Percentiles rank a stretch among this genome's conserved stretches.
Evolutionary conservation across 495 filamentous ascomycete species (phyloP).

Genomic region (Physcia stellaris): DNA sequence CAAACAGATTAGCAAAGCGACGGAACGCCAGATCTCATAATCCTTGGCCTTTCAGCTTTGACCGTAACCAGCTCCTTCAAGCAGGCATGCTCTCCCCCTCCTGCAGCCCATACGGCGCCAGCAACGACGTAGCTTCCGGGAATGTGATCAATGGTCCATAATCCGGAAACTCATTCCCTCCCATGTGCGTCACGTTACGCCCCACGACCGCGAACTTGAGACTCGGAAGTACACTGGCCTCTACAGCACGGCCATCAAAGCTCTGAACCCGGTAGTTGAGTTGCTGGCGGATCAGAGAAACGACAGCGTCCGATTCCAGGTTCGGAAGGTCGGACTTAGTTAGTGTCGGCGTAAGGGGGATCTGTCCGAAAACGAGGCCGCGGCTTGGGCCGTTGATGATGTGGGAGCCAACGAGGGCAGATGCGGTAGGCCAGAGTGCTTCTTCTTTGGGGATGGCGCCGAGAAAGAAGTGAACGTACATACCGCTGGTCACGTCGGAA

Average conservation of each 20-base stretch:
- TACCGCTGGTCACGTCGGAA: constrained; percentile 38
- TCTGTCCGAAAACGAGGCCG: constrained; percentile 22
- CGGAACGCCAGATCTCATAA: no score
- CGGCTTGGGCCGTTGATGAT: constrained; percentile 2
- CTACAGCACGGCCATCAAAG: background rate
- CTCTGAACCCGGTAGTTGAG: constrained; percentile 24
- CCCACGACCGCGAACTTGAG: constrained; percentile 11
- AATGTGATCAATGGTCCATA: constrained; percentile 10
- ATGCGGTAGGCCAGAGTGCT: constrained; percentile 26
- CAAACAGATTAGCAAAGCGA: no score
- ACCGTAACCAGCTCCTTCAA: no score
- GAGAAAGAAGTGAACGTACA: constrained; percentile 48
- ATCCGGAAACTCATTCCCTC: constrained; percentile 8
- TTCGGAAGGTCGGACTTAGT: constrained; percentile 23
- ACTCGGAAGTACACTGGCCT: background rate
- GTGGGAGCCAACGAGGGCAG: constrained; percentile 32
- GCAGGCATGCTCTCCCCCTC: no score
- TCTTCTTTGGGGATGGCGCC: constrained; percentile 29
- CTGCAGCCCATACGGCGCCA: no score
- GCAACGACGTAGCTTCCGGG: constrained; percentile 12
- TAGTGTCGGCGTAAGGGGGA: constrained; percentile 45
- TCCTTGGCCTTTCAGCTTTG: no score
- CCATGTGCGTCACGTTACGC: constrained; percentile 5
- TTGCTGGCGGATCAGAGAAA: constrained; percentile 28
- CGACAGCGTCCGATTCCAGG: constrained; percentile 27